phyloP scores from a whole-genome alignment of 352 stramenopile species.

The Phytopythium oedochilum region DNA sequence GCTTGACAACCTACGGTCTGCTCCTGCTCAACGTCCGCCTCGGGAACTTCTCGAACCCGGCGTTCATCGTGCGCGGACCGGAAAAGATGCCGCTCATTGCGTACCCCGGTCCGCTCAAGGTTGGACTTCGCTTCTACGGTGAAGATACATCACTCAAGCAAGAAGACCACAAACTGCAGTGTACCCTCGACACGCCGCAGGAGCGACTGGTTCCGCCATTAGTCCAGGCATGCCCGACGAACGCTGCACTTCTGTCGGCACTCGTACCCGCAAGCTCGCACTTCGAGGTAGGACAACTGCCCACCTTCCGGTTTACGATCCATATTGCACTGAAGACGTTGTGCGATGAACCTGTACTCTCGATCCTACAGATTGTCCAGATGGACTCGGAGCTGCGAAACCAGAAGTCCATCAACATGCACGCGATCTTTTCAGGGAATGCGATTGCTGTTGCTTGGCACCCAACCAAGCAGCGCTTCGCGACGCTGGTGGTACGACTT shows the following conservation, averaged over 20 bases:
- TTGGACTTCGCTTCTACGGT: conserved; percentile 41
- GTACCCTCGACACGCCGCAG: conserved; percentile 29
- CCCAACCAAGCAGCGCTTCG: conserved; percentile 34
- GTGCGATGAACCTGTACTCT: too few relatives aligned
- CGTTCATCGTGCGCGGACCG: conserved; percentile 31
- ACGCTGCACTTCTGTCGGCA: conserved; percentile 32
- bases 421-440: conserved; percentile 50
- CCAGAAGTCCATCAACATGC: conserved; percentile 59
- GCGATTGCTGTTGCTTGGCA: conserved; percentile 67
- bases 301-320: neutral
- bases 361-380: conserved; percentile 40
- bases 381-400: conserved; percentile 62
- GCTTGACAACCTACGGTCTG: conserved; percentile 50
- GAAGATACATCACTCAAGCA: conserved; percentile 49
- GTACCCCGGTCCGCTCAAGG: conserved; percentile 29
- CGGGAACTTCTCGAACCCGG: conserved; percentile 19
- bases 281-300: conserved; percentile 34
- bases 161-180: conserved; percentile 53
- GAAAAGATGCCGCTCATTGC: conserved; percentile 43
- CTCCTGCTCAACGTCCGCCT: conserved; percentile 25
- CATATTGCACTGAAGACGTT: neutral
- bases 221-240: conserved; percentile 31
- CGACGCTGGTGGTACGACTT: neutral
- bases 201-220: conserved; percentile 31
- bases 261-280: conserved; percentile 43